Conservation (phyloP, 805 yeast genomes). For the Wickerhamomyces rabaulensis region DNA sequence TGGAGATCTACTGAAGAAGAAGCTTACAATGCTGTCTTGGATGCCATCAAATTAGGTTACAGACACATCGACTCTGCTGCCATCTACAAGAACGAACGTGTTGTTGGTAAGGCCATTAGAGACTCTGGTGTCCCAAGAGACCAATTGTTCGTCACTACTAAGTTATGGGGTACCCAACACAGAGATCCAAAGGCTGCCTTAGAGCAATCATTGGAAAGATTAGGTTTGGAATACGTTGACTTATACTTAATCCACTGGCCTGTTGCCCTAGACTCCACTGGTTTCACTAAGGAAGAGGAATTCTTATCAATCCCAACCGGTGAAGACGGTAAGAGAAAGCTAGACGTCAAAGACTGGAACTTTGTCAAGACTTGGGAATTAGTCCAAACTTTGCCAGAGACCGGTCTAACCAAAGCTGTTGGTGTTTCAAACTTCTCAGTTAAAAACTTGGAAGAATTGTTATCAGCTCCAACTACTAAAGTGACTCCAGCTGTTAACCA, state of each 20-base stretch:
- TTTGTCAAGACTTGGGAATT: conserved; percentile 19
- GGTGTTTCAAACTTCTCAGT: conserved; percentile 23
- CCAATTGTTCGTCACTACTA: conserved; percentile 67
- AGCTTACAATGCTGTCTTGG: conserved; percentile 15
- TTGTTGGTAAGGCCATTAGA: conserved; percentile 48
- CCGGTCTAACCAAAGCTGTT: conserved; percentile 14
- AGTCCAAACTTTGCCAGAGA: conserved; percentile 9
- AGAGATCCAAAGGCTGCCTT: conserved; percentile 48
- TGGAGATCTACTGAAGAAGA: conserved; percentile 35
- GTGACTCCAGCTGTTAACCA: conserved; percentile 19
- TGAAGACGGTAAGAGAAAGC: conserved; percentile 44
- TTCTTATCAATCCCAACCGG: conserved; percentile 6
- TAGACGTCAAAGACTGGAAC: conserved; percentile 41
- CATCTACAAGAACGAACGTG: conserved; percentile 48
- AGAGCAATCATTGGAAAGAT: conserved; percentile 51
- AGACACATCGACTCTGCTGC: conserved; percentile 63
- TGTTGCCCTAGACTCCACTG: conserved; percentile 45
- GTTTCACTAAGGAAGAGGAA: conserved; percentile 4
- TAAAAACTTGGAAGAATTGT: conserved; percentile 12
- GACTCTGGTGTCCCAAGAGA: conserved; percentile 57
- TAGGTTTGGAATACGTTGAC: conserved; percentile 74
- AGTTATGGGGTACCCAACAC: conserved; percentile 48
- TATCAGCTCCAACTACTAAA: conserved; percentile 8
- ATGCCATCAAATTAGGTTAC: conserved; percentile 37
- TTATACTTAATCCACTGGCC: conserved; percentile 85